These are phyloP conservation scores for Paraurostyla sp. DNA, from an alignment of 73 alveolate species.

Conservation along the genomic window DNA sequence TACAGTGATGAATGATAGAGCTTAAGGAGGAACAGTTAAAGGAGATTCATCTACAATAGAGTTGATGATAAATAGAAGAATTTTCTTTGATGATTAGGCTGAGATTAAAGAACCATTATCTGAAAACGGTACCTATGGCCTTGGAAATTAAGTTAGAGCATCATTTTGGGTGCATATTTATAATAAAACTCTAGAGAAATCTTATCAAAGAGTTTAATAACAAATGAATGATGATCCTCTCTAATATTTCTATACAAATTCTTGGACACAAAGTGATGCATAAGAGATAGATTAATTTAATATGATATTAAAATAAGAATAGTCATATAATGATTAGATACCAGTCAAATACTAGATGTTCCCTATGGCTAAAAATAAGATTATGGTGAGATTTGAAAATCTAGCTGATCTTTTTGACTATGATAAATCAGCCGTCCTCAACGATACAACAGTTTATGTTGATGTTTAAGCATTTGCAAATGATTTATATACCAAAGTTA, in stretches of 20 bases:
- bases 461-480: slow-evolving; percentile 19
- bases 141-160: slow-evolving; percentile 8
- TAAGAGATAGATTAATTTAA: not conserved
- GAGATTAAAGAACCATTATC: slow-evolving; percentile 67
- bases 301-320: not conserved
- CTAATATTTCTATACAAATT: not conserved
- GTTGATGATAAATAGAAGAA: slow-evolving; percentile 94
- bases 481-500: not conserved
- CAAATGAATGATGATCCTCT: slow-evolving; percentile 27
- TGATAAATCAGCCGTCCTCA: not conserved
- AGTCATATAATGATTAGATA: not conserved
- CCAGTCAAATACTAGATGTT: not conserved
- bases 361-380: not conserved
- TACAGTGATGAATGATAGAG: slow-evolving; percentile 86
- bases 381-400: slow-evolving; percentile 57
- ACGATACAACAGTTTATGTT: not conserved
- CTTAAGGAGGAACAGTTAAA: slow-evolving; percentile 91
- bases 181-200: not conserved
- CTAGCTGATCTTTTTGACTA: slow-evolving; percentile 63
- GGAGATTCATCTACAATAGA: slow-evolving; percentile 88
- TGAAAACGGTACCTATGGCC: slow-evolving; percentile 41
- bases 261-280: not conserved
- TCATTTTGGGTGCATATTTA: not conserved
- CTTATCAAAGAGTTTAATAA: slow-evolving; percentile 11
- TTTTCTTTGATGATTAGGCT: slow-evolving; percentile 60